phyloP scores from a whole-genome alignment of 306 rosid species.

The Mucuna pruriens region DNA sequence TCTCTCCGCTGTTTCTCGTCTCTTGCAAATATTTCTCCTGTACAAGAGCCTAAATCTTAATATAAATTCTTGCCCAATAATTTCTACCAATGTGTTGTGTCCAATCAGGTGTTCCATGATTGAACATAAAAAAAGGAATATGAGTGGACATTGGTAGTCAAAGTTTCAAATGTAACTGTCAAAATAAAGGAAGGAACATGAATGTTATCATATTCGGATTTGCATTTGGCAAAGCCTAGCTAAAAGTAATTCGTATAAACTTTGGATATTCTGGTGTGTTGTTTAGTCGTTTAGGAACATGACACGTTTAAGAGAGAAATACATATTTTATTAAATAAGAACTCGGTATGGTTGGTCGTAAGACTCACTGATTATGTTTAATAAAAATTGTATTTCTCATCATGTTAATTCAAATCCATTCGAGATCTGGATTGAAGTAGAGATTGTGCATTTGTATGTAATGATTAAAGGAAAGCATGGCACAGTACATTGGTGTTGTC shows the following conservation, averaged over 20 bases:
- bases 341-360: not conserved
- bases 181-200: slow-evolving; percentile 16
- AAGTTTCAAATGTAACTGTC: slow-evolving; percentile 4
- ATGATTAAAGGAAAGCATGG: no score
- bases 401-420: not conserved
- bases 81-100: not conserved
- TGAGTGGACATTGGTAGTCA: not conserved
- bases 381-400: no score
- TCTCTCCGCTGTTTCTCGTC: no score
- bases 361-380: no score
- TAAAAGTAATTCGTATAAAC: not conserved
- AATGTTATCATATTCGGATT: not conserved
- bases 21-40: no score
- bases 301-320: not conserved
- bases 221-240: not conserved
- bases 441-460: not conserved
- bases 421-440: no score
- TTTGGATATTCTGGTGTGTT: not conserved
- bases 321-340: not conserved
- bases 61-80: not conserved
- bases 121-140: not conserved
- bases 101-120: not conserved
- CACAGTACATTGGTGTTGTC: no score
- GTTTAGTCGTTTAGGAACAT: not conserved
- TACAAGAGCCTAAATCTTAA: not conserved